Conservation (phyloP, 148 eudicot genomes). For the Linanthus parryae region DNA sequence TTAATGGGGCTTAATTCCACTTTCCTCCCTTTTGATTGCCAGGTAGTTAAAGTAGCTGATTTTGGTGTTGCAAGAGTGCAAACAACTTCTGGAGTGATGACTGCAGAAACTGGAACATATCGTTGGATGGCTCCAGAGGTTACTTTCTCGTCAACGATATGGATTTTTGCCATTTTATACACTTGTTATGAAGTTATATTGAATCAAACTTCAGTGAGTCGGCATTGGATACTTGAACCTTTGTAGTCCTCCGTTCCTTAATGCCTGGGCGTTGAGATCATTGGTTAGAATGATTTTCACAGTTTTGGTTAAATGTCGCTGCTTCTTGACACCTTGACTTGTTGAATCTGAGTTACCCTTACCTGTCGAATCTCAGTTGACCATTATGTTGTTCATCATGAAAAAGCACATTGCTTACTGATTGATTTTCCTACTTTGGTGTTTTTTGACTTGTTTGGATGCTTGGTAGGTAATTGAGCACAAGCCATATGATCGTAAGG, state of each 20-base stretch:
- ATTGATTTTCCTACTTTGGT: constrained; percentile 4
- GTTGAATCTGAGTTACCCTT: no score
- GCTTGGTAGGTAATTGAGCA: constrained; percentile 46
- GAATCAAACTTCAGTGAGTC: background rate
- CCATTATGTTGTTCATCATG: background rate
- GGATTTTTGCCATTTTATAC: background rate
- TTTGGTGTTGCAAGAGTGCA: constrained; percentile 62
- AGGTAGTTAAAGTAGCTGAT: constrained; percentile 56
- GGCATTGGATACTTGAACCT: background rate
- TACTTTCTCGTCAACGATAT: background rate
- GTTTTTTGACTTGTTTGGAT: constrained; percentile 19
- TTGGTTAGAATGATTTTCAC: no score
- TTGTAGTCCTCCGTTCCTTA: no score
- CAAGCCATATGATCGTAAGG: constrained; percentile 46
- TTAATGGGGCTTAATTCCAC: no score
- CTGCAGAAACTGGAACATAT: constrained; percentile 63
- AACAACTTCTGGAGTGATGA: constrained; percentile 44
- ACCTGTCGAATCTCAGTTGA: no score
- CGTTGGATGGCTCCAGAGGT: constrained; percentile 78
- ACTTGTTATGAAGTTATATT: background rate
- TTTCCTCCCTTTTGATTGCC: constrained; percentile 1
- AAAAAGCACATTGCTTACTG: background rate
- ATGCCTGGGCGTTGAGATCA: no score
- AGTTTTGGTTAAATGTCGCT: no score
- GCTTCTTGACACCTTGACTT: no score